Percentiles rank a stretch among this genome's conserved stretches.
These are phyloP conservation scores for Claviceps monticola DNA, from an alignment of 2,329 filamentous ascomycete species.

Conservation along the genomic window DNA sequence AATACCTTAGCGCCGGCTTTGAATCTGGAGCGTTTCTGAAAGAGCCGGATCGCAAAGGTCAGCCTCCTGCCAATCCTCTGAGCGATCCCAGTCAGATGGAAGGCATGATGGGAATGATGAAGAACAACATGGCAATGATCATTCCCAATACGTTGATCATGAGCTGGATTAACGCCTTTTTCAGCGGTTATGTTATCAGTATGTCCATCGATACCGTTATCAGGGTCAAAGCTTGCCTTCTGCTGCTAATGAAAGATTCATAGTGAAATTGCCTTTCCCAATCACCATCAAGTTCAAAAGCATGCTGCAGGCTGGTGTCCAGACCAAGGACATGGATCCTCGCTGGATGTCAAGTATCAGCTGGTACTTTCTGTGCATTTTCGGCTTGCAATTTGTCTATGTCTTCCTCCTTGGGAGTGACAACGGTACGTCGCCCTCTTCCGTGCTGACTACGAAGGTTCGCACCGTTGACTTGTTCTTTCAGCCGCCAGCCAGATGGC, in stretches of 20 bases:
- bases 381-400: constrained; percentile 92
- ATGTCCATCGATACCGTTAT: constrained; percentile 13
- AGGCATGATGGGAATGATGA: constrained; percentile 99
- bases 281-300: constrained; percentile 98
- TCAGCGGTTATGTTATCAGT: constrained; percentile 96
- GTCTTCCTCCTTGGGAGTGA: constrained; percentile 93
- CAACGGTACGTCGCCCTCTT: constrained; percentile 55
- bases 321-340: constrained; percentile 90
- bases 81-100: constrained; percentile 95
- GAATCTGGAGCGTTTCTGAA: constrained; percentile 82
- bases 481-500: constrained; percentile 81
- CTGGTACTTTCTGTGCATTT: constrained; percentile 97
- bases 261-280: constrained; percentile 92
- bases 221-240: background rate
- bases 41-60: constrained; percentile 71
- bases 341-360: constrained; percentile 97
- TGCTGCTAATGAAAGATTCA: constrained; percentile 10
- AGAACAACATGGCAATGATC: constrained; percentile 99
- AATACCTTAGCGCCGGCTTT: constrained; percentile 65
- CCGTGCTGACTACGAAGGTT: background rate
- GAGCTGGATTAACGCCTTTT: constrained; percentile 99
- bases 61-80: constrained; percentile 86
- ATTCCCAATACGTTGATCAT: constrained; percentile 97
- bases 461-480: constrained; percentile 7
- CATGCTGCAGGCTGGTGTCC: constrained; percentile 95